These are phyloP conservation scores for Chaetomium strumarium DNA, from an alignment of 2,329 filamentous ascomycete species.

Conservation along the genomic window DNA sequence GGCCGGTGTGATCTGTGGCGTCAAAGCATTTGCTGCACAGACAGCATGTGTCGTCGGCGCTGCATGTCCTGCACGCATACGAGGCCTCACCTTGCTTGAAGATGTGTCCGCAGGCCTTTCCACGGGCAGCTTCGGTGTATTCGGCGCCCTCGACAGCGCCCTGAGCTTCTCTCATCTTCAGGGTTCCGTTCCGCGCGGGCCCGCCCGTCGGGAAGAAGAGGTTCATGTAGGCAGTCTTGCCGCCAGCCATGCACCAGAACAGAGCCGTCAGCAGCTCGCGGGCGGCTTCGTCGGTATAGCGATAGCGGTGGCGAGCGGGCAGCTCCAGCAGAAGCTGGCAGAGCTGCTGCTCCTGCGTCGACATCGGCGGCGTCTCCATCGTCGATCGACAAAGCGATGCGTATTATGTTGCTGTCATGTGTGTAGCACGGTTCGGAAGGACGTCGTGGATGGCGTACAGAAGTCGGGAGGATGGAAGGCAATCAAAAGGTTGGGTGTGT, in stretches of 20 bases:
- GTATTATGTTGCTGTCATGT: slow-evolving; percentile 4
- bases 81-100: slow-evolving; percentile 92
- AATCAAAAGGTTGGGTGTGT: not conserved
- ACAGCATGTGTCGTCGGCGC: slow-evolving; percentile 90
- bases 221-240: slow-evolving; percentile 65
- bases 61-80: slow-evolving; percentile 91
- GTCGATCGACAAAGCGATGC: slow-evolving; percentile 14
- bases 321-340: slow-evolving; percentile 75
- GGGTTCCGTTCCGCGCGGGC: slow-evolving; percentile 50
- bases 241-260: slow-evolving; percentile 79
- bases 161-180: slow-evolving; percentile 82
- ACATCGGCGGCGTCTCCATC: slow-evolving; percentile 49
- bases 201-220: slow-evolving; percentile 77
- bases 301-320: slow-evolving; percentile 65
- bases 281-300: slow-evolving; percentile 67
- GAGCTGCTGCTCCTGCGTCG: slow-evolving; percentile 72
- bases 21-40: slow-evolving; percentile 93
- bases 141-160: slow-evolving; percentile 91
- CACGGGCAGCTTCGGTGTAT: slow-evolving; percentile 84
- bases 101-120: slow-evolving; percentile 94
- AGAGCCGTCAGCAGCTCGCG: slow-evolving; percentile 70
- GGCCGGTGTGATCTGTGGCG: slow-evolving; percentile 86
- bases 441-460: not conserved
- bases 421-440: not conserved
- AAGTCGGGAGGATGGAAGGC: not conserved